These are phyloP conservation scores for Thozetella sp. DNA, from an alignment of 495 filamentous ascomycete species.

Conservation along the genomic window DNA sequence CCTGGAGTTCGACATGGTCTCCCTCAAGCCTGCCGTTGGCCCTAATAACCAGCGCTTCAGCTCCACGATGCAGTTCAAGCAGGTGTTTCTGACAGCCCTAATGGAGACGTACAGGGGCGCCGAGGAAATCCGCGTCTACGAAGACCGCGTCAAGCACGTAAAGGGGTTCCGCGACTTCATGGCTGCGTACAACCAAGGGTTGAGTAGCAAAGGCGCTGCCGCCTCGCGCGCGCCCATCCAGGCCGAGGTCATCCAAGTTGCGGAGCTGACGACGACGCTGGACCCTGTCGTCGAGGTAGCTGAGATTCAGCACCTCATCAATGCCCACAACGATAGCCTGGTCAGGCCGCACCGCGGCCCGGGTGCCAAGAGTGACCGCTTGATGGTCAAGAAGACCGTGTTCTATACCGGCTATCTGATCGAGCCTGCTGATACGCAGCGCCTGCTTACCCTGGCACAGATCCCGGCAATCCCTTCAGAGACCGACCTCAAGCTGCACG, in stretches of 20 bases:
- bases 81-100: conserved; percentile 75
- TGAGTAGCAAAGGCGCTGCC: conserved; percentile 28
- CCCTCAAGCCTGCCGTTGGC: conserved; percentile 82
- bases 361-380: conserved; percentile 30
- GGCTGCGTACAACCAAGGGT: conserved; percentile 64
- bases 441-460: conserved; percentile 67
- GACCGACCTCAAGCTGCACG: conserved; percentile 76
- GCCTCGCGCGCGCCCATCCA: conserved; percentile 60
- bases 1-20: conserved; percentile 86
- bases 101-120: conserved; percentile 82
- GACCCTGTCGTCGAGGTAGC: conserved; percentile 82
- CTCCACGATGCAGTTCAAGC: conserved; percentile 87
- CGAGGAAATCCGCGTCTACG: conserved; percentile 75
- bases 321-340: conserved; percentile 72
- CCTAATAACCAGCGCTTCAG: conserved; percentile 74
- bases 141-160: conserved; percentile 63
- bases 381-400: conserved; percentile 81
- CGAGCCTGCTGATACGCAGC: conserved; percentile 64
- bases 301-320: conserved; percentile 87
- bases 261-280: conserved; percentile 73
- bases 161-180: conserved; percentile 85
- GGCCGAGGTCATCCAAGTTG: conserved; percentile 85
- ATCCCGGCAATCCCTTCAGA: conserved; percentile 58
- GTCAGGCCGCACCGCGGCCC: conserved; percentile 21
- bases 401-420: conserved; percentile 97